Conservation (phyloP, 345 rosid genomes). For the Murraya koenigii region DNA sequence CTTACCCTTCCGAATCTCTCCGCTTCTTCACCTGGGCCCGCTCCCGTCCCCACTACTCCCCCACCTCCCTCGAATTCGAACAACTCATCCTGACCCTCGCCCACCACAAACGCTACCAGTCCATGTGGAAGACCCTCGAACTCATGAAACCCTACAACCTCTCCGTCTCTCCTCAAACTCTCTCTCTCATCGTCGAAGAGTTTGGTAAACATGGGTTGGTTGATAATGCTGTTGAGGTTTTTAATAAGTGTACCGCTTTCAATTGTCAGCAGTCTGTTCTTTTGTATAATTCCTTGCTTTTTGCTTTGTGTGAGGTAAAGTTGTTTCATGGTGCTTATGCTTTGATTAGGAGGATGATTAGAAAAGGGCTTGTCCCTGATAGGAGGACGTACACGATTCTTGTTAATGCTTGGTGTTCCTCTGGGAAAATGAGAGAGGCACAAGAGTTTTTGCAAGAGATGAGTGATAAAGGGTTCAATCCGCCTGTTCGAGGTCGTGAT, state of each 20-base stretch:
- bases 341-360: conserved; percentile 72
- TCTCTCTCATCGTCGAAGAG: conserved; percentile 67
- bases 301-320: conserved; percentile 76
- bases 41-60: conserved; percentile 38
- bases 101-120: conserved; percentile 51
- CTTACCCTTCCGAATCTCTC: conserved; percentile 62
- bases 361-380: conserved; percentile 63
- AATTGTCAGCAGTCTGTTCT: conserved; percentile 50
- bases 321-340: conserved; percentile 90
- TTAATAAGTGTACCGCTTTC: conserved; percentile 53
- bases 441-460: conserved; percentile 77
- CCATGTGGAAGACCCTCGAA: conserved; percentile 81
- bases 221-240: conserved; percentile 84
- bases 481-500: conserved; percentile 85
- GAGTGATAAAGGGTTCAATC: conserved; percentile 84
- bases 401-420: conserved; percentile 83
- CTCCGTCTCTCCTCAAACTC: conserved; percentile 53
- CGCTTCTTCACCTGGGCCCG: conserved; percentile 90
- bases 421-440: conserved; percentile 83
- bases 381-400: conserved; percentile 60
- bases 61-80: conserved; percentile 69
- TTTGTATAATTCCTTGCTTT: conserved; percentile 67
- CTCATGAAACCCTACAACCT: conserved; percentile 56
- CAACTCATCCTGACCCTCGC: conserved; percentile 68
- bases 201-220: conserved; percentile 70